Conservation (phyloP, 306 rosid species). For the Begonia loranthoides region DNA sequence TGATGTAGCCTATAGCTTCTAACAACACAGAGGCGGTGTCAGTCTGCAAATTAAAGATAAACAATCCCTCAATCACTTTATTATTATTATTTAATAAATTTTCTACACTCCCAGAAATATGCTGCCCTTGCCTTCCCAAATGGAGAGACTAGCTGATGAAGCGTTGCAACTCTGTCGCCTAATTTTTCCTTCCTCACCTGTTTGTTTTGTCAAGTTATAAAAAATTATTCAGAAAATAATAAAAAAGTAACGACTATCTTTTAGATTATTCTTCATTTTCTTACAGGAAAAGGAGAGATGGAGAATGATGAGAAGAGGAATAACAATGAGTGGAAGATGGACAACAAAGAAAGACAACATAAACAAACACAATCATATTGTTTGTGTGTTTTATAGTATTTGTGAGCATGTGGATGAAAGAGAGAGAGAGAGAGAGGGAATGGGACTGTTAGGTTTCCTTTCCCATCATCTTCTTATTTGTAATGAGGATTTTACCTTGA, state of each 20-base stretch:
- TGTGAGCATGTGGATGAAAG: constrained; percentile 5
- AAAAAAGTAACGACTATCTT: no score
- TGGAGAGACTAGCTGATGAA: constrained; percentile 98
- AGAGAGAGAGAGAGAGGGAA: no score
- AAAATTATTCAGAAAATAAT: no score
- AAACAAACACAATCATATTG: constrained; percentile 21
- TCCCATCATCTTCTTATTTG: background rate
- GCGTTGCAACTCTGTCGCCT: constrained; percentile 96
- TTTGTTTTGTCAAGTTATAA: no score
- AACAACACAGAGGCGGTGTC: constrained; percentile 99
- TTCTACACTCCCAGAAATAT: no score
- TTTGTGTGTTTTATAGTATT: constrained; percentile 14
- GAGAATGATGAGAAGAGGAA: constrained; percentile 36
- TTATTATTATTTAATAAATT: background rate
- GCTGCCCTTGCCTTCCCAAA: constrained; percentile 65
- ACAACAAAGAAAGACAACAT: constrained; percentile 77
- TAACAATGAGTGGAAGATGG: constrained; percentile 36
- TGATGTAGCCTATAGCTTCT: constrained; percentile 96
- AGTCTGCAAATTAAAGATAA: constrained; percentile 55
- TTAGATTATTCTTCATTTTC: background rate
- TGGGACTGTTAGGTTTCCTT: background rate
- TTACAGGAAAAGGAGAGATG: constrained; percentile 1
- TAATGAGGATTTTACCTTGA: constrained; percentile 53
- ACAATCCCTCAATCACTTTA: constrained; percentile 7
- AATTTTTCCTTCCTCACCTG: constrained; percentile 99